A percentile compares a stretch with the other conserved stretches of the same genome.
These are phyloP conservation scores for Microbotryomycetes sp. DNA, from an alignment of 1,284 basidiomycete genomes.

Conservation along the genomic window DNA sequence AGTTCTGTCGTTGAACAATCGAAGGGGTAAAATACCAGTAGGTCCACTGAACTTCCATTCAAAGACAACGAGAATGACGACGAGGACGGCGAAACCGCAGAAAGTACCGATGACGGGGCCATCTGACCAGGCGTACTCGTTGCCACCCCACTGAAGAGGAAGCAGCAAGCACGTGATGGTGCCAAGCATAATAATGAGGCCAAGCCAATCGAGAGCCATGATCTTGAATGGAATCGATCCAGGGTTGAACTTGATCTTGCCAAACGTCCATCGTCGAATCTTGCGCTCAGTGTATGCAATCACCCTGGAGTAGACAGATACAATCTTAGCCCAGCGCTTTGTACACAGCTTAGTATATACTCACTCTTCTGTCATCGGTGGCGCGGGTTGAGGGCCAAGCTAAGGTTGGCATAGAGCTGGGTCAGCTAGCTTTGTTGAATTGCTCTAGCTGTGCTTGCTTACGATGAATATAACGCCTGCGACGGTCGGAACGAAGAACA, in stretches of 20 bases:
- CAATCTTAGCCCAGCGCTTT: neutral
- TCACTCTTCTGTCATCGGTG: slow-evolving; percentile 14
- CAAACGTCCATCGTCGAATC: slow-evolving; percentile 17
- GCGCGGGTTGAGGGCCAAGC: slow-evolving; percentile 29
- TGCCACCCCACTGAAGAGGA: slow-evolving; percentile 36
- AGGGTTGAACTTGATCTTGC: neutral
- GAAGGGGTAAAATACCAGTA: slow-evolving; percentile 45
- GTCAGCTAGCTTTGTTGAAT: slow-evolving; percentile 7
- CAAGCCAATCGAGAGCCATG: slow-evolving; percentile 38
- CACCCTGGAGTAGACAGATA: neutral
- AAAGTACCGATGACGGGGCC: slow-evolving; percentile 40
- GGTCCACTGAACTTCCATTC: slow-evolving; percentile 41
- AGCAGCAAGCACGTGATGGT: slow-evolving; percentile 40
- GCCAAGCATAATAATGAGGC: slow-evolving; percentile 36
- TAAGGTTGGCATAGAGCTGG: neutral
- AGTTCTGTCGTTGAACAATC: slow-evolving; percentile 42
- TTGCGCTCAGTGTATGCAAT: slow-evolving; percentile 25
- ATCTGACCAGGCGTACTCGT: slow-evolving; percentile 43
- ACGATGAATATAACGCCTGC: neutral
- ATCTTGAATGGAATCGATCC: slow-evolving; percentile 25
- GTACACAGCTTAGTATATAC: too few species aligned
- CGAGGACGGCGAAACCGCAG: slow-evolving; percentile 42
- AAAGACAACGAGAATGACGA: slow-evolving; percentile 43
- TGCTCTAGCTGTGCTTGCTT: neutral
- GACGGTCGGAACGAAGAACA: slow-evolving; percentile 40